Percentiles rank a stretch among this genome's conserved stretches.
phyloP scores from a whole-genome alignment of 352 stramenopile genomes.

The Phytophthora gonapodyides region DNA sequence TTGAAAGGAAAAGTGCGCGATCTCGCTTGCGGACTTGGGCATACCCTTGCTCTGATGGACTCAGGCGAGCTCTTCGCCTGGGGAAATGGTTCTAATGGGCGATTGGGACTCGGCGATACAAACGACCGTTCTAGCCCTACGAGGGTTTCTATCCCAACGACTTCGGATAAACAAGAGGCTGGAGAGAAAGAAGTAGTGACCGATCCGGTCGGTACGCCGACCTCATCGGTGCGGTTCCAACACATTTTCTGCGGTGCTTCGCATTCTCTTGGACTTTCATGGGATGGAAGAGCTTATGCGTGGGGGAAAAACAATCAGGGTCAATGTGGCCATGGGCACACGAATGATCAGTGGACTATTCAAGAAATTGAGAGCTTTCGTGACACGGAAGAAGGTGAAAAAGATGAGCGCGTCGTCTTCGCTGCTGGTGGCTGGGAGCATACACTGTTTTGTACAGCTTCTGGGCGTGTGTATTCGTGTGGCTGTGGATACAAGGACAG shows the following conservation, averaged over 20 bases:
- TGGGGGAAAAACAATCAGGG: slow-evolving; percentile 91
- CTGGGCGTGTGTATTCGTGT: slow-evolving; percentile 72
- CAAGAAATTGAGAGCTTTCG: slow-evolving; percentile 62
- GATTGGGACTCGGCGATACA: slow-evolving; percentile 78
- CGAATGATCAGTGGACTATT: slow-evolving; percentile 67
- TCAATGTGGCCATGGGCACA: slow-evolving; percentile 80
- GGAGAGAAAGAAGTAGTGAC: background rate
- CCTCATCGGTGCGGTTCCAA: slow-evolving; percentile 26
- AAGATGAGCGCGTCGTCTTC: slow-evolving; percentile 51
- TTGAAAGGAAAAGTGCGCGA: slow-evolving; percentile 63
- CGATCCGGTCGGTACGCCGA: background rate
- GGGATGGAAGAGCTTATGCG: slow-evolving; percentile 53
- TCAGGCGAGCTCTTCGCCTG: slow-evolving; percentile 78
- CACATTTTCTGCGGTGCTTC: slow-evolving; percentile 76
- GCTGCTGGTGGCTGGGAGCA: slow-evolving; percentile 84
- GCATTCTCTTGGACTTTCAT: slow-evolving; percentile 71
- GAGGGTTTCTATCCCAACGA: slow-evolving; percentile 20
- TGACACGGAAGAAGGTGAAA: slow-evolving; percentile 49
- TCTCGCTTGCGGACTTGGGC: slow-evolving; percentile 66
- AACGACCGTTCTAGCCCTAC: slow-evolving; percentile 69
- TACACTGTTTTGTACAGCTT: slow-evolving; percentile 69
- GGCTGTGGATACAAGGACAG: slow-evolving; percentile 88
- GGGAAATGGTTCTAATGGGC: slow-evolving; percentile 87
- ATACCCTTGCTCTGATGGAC: slow-evolving; percentile 65
- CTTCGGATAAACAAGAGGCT: slow-evolving; percentile 1